phyloP scores from a whole-genome alignment of 495 filamentous ascomycete genomes.

The Aspergillus bertholletiae region DNA sequence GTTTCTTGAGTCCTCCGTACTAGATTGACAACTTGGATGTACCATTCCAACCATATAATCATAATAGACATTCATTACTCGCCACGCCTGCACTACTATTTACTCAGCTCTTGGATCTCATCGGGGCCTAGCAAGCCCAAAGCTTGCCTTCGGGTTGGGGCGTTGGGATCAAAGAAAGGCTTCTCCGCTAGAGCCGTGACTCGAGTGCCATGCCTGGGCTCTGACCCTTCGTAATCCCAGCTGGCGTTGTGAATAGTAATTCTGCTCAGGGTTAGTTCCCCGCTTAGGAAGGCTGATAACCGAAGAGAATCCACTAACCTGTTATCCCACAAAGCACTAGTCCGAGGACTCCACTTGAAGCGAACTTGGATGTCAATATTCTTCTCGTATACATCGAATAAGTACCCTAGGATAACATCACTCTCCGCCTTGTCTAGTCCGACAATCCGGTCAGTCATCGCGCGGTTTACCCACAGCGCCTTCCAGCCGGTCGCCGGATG shows the following conservation, averaged over 20 bases:
- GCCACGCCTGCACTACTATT: background rate
- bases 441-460: constrained; percentile 62
- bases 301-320: constrained; percentile 33
- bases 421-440: constrained; percentile 63
- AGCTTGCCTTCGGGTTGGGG: constrained; percentile 55
- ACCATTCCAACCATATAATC: background rate
- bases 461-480: constrained; percentile 65
- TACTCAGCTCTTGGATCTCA: constrained; percentile 23
- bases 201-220: constrained; percentile 60
- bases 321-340: constrained; percentile 64
- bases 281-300: background rate
- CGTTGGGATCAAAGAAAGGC: constrained; percentile 58
- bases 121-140: constrained; percentile 44
- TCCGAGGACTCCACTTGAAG: constrained; percentile 60
- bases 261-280: constrained; percentile 26
- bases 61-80: background rate
- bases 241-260: constrained; percentile 66
- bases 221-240: constrained; percentile 62
- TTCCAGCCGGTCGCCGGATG: constrained; percentile 73
- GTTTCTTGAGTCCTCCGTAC: background rate
- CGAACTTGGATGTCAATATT: constrained; percentile 67
- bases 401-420: constrained; percentile 63
- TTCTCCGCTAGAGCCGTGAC: constrained; percentile 67
- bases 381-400: constrained; percentile 62
- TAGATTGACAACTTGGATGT: background rate